Base-by-base conservation (phyloP, 257 asterid genomes). In the Ophiorrhiza pumila region DNA sequence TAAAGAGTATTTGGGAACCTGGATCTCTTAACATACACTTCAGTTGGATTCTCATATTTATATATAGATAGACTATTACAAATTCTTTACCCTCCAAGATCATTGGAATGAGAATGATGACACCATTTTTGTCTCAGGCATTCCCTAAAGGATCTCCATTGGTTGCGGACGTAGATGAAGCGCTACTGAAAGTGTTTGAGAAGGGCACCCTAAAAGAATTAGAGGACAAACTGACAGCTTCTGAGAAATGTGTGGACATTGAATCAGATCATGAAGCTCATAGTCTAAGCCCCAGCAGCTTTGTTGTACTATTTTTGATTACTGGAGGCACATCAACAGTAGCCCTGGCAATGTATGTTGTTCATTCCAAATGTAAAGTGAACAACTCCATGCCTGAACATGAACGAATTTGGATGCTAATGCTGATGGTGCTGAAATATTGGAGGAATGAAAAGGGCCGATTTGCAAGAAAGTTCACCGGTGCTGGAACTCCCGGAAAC, bases 101-200 rank as follows among this genome's bases (percentile, higher is more conserved):
- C n/a, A n/a, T n/a, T n/a, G n/a, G n/a, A 3, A 50, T 50, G 57
- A 50, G 14, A 34, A 37, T 35, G 46, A 34, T 41, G 37, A 4
- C 5, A 9, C 18, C 29, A 3, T 18, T 5, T 46, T 72, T 49
- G 22, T 69, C 11, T 43, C 45, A 84, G 85, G 85, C 85, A 37
- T 84, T 84, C 41, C 84, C 83, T 1, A 81, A 81, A 49, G 88
- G 85, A 15, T 84, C 85, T 25, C 75, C 55, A 2, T 4, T 84
- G 82, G 45, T 84, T n/a, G 65, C 76, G 31, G 83, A 81, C 72
- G 62, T 83, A 14, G 78, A 80, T 18, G 67, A 80, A 73, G 85
- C 85, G 23, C 23, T 83, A 18, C 43, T 80, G 55, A 76, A 68
- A 37, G 83, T 78, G 32, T 78, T 77, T 3, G 87, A 83, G 53